Evolutionary conservation across 75 land plant genomes (phyloP).

Genomic region (Cunninghamia lanceolata): DNA sequence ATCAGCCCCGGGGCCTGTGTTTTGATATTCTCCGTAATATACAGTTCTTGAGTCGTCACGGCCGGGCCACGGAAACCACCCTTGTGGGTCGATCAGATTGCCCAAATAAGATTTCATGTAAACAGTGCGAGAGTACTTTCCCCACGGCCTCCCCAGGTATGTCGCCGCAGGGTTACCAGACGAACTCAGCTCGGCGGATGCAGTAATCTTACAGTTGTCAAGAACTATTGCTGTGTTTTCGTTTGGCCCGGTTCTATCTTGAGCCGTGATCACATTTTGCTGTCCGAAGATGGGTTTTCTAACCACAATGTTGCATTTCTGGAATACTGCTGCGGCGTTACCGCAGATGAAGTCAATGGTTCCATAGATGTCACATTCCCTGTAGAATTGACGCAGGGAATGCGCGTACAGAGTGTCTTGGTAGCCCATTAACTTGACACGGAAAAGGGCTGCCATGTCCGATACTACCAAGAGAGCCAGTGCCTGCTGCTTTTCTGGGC

Average conservation of each 20-base stretch:
- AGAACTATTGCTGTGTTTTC: conserved; percentile 21
- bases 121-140: neutral
- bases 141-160: conserved; percentile 1
- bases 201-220: neutral
- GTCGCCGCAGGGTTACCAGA: neutral
- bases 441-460: conserved; percentile 27
- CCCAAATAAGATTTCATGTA: conserved; percentile 10
- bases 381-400: conserved; percentile 35
- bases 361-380: conserved; percentile 26
- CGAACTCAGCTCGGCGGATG: neutral
- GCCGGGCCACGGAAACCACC: conserved; percentile 25
- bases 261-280: conserved; percentile 27
- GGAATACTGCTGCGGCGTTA: conserved; percentile 36
- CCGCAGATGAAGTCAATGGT: conserved; percentile 52
- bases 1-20: too few species aligned
- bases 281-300: conserved; percentile 13
- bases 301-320: conserved; percentile 22
- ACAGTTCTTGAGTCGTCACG: too few species aligned
- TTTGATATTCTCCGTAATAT: too few species aligned
- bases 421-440: conserved; percentile 26
- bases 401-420: conserved; percentile 40
- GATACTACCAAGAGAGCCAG: conserved; percentile 25
- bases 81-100: conserved; percentile 16
- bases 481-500: conserved; percentile 18
- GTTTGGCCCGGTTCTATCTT: conserved; percentile 31